Evolutionary conservation across 1,284 basidiomycete genomes (phyloP), one percentile per base, ranked within the genome.

Genomic region (Taiwanofungus camphoratus): DNA sequence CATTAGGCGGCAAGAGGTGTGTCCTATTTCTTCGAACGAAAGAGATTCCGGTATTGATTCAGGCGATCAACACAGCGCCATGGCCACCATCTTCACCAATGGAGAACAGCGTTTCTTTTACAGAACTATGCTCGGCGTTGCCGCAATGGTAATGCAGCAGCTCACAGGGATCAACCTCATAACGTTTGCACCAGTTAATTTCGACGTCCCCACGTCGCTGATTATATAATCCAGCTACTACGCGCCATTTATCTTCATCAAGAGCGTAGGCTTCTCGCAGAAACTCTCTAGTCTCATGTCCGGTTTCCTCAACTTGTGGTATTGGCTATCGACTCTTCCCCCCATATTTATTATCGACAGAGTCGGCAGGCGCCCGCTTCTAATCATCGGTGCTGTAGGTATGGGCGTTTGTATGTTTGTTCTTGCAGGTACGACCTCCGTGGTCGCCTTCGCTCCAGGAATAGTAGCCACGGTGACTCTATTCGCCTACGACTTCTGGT

Each of bases 101-200:
- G 31, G 31, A 8, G 31, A 33, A 18, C 31, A 33, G 31, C 31
- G 31, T 61, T 79, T 80, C 66, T 77, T 75, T 2, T 78, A 81
- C 51, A 80, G 77, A 74, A 76, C 73, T 24, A 77, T 79, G 79
- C 55, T 65, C 82, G 30, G 71, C 77, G 62, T 33, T 7, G 9
- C 11, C 11, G 31, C 31, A 9, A 33, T 33, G 31, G 18, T 33
- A 9, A 33, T 33, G 31, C 31, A 33, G 31, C 31, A 33, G 16
- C 31, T 33, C 31, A 33, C 31, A 9, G 31, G 31, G 11, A 33
- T 33, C 16, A 33, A 33, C 31, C 16, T 33, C 11, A 33, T 33
- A 9, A 33, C 31, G 82, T 60, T 73, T 71, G 29, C 64, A 72
- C 51, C 65, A 69, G 1, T 70, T 16, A 66, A 12, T 73, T 66